These are phyloP conservation scores for Torulaspora microellipsoides DNA, from an alignment of 805 yeast genomes.

Conservation along the genomic window DNA sequence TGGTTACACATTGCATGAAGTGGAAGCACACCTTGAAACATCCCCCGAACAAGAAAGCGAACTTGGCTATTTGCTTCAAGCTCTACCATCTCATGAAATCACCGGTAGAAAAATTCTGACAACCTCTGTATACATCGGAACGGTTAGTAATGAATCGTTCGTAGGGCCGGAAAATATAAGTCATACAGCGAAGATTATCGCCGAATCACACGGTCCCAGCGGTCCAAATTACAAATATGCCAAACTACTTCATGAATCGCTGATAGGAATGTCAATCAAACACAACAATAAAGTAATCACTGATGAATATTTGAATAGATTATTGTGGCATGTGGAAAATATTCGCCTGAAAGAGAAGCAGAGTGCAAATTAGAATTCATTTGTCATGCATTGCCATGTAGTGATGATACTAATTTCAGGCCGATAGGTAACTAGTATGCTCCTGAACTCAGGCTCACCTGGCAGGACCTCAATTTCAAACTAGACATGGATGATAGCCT, in stretches of 20 bases:
- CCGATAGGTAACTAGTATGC: too few relatives aligned
- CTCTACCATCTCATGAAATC: conserved; percentile 29
- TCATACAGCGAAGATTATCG: conserved; percentile 58
- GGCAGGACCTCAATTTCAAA: too few relatives aligned
- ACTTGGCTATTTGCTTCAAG: conserved; percentile 20
- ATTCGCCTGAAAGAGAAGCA: too few relatives aligned
- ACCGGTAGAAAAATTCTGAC: conserved; percentile 43
- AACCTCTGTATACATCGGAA: conserved; percentile 77
- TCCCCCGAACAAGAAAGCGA: conserved; percentile 25
- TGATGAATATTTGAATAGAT: conserved; percentile 43
- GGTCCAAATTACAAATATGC: conserved; percentile 78
- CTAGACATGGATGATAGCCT: too few relatives aligned
- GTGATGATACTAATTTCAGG: neutral
- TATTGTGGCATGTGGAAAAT: conserved; percentile 30
- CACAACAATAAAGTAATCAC: conserved; percentile 12
- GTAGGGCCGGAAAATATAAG: conserved; percentile 70
- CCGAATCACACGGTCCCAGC: conserved; percentile 64
- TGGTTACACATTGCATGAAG: conserved; percentile 70
- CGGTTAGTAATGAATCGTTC: conserved; percentile 73
- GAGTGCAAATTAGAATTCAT: neutral
- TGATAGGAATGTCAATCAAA: conserved; percentile 36
- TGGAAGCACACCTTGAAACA: conserved; percentile 53
- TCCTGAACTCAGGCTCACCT: too few relatives aligned
- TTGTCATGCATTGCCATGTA: neutral
- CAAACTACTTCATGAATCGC: conserved; percentile 46